These are phyloP conservation scores for Dalbergia cochinchinensis DNA, from an alignment of 306 rosid species.

Conservation along the genomic window DNA sequence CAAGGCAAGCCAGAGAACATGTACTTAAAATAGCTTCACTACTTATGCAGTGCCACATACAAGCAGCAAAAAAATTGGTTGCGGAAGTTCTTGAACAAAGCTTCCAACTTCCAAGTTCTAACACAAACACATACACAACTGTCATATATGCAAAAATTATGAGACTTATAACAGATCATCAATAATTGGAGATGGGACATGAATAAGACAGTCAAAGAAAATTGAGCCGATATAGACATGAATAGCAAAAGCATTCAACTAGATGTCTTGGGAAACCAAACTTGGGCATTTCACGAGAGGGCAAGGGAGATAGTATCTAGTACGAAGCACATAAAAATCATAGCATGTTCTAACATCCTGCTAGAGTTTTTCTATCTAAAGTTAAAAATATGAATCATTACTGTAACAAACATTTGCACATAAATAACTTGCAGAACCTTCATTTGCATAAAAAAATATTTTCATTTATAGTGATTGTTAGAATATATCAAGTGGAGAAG, in stretches of 20 bases:
- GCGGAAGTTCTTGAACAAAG: conserved; percentile 5
- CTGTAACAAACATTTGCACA: background rate
- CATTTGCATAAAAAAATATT: background rate
- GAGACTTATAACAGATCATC: conserved; percentile 8
- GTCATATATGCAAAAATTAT: background rate
- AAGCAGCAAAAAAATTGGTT: conserved; percentile 11
- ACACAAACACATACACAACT: conserved; percentile 9
- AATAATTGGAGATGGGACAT: conserved; percentile 12
- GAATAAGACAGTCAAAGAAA: conserved; percentile 2
- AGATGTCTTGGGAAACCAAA: background rate
- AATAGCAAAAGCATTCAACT: conserved; percentile 10
- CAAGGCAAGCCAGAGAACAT: conserved; percentile 37
- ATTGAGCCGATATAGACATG: conserved; percentile 5
- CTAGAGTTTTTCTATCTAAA: background rate
- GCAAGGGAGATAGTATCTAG: background rate
- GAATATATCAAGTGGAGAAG: conserved; percentile 2
- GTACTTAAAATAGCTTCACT: background rate
- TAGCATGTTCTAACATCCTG: conserved; percentile 24
- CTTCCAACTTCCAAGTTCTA: conserved; percentile 28
- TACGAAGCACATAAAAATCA: conserved; percentile 1
- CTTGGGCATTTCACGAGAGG: background rate
- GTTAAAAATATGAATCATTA: background rate
- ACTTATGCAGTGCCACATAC: conserved; percentile 19
- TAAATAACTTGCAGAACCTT: background rate
- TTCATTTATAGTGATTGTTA: background rate